Conservation (phyloP, 2,329 filamentous ascomycete genomes). For the Akanthomyces uredinophilus region DNA sequence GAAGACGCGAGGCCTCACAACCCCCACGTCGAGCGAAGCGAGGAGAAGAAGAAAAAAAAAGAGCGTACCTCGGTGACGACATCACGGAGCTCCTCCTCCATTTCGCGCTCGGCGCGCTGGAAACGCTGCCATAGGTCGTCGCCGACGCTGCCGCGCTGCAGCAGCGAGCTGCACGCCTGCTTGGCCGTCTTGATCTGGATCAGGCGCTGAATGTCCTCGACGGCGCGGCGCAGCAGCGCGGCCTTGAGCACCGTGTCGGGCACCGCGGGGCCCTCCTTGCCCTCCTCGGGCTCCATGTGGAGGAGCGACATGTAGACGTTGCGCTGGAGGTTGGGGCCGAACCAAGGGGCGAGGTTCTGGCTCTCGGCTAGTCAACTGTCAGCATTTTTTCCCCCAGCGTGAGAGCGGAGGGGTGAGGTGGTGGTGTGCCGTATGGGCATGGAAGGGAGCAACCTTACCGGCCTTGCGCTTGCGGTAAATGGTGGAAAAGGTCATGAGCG, state of each 20-base stretch:
- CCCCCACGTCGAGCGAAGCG: constrained; percentile 1
- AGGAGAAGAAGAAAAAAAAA: neutral
- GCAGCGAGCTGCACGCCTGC: constrained; percentile 73
- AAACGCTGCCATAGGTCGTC: constrained; percentile 96
- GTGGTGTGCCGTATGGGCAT: neutral
- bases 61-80: constrained; percentile 78
- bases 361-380: constrained; percentile 68
- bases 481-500: constrained; percentile 84
- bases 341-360: constrained; percentile 89
- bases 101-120: constrained; percentile 88
- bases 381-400: too few relatives aligned
- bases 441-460: constrained; percentile 43
- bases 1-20: neutral
- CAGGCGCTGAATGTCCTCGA: constrained; percentile 89
- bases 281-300: constrained; percentile 63
- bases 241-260: constrained; percentile 85
- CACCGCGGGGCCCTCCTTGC: constrained; percentile 60
- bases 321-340: constrained; percentile 81
- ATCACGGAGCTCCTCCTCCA: constrained; percentile 91
- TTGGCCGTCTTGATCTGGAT: constrained; percentile 86
- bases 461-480: constrained; percentile 92
- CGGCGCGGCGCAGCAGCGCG: constrained; percentile 79
- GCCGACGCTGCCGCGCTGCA: constrained; percentile 88
- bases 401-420: neutral
- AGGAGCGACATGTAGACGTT: constrained; percentile 92